Conservation (phyloP, 1,284 basidiomycete genomes). For the Rhodotorula sp. region DNA sequence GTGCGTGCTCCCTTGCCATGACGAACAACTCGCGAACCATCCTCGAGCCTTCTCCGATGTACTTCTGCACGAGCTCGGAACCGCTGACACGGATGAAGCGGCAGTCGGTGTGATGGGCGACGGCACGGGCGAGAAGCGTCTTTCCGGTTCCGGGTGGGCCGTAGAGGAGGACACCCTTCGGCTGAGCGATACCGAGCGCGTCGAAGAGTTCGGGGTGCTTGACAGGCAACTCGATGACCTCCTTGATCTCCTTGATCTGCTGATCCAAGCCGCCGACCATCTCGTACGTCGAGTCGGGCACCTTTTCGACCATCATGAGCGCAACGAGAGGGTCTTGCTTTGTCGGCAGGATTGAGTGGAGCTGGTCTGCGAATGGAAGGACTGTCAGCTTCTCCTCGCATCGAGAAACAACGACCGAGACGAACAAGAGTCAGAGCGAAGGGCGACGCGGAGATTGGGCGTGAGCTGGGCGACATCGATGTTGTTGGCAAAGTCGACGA, state of each 20-base stretch:
- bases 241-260: slow-evolving; percentile 99
- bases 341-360: slow-evolving; percentile 91
- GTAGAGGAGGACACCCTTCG: slow-evolving; percentile 90
- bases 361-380: slow-evolving; percentile 29
- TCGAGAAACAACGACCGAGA: not conserved
- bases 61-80: slow-evolving; percentile 95
- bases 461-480: slow-evolving; percentile 80
- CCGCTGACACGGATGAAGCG: slow-evolving; percentile 96
- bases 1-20: slow-evolving; percentile 97
- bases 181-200: slow-evolving; percentile 92
- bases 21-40: slow-evolving; percentile 94
- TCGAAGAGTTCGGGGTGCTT: slow-evolving; percentile 98
- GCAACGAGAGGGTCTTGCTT: slow-evolving; percentile 94
- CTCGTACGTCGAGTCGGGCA: slow-evolving; percentile 97
- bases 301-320: slow-evolving; percentile 99
- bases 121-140: slow-evolving; percentile 95
- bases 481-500: slow-evolving; percentile 88
- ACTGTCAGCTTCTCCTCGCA: not conserved
- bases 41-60: slow-evolving; percentile 93
- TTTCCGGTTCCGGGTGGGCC: slow-evolving; percentile 97
- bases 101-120: slow-evolving; percentile 98
- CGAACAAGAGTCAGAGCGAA: slow-evolving; percentile 77
- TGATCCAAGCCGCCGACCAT: slow-evolving; percentile 98
- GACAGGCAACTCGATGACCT: slow-evolving; percentile 96
- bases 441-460: slow-evolving; percentile 85